These are phyloP conservation scores for Acacia acuminata DNA, from an alignment of 306 rosid genomes.

Conservation along the genomic window DNA sequence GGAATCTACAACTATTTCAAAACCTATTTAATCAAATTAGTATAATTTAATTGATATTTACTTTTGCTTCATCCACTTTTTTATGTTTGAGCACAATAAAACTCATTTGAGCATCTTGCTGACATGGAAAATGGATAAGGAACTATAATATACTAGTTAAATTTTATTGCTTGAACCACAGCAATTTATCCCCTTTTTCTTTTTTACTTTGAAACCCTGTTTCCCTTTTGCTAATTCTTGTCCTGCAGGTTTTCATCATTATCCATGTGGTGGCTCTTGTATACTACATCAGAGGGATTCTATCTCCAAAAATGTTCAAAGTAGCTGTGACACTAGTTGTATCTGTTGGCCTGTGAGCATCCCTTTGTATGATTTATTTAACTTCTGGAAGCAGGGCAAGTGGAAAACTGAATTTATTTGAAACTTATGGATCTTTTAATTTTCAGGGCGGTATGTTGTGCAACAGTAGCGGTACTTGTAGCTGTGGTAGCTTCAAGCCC, in stretches of 20 bases:
- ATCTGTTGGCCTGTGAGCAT: constrained; percentile 84
- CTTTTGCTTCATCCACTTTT: background rate
- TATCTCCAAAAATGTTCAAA: constrained; percentile 92
- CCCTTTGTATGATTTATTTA: constrained; percentile 27
- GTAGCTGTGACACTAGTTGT: constrained; percentile 83
- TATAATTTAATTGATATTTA: background rate
- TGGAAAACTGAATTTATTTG: constrained; percentile 31
- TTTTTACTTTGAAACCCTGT: constrained; percentile 32
- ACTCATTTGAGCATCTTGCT: background rate
- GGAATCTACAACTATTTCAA: background rate
- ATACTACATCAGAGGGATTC: constrained; percentile 88
- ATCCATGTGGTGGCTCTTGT: constrained; percentile 96
- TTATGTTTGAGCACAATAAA: background rate
- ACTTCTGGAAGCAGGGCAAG: constrained; percentile 22
- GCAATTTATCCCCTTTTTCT: background rate
- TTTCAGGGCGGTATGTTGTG: constrained; percentile 78
- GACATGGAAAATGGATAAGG: background rate
- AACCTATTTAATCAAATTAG: background rate
- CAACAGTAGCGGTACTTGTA: constrained; percentile 74
- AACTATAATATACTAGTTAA: no score
- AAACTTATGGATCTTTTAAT: constrained; percentile 27
- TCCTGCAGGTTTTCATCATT: constrained; percentile 83
- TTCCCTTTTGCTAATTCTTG: constrained; percentile 32
- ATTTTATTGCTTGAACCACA: background rate
- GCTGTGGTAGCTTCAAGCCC: constrained; percentile 99